Evolutionary conservation across 2,329 filamentous ascomycete species (phyloP), one percentile per base, ranked within the genome.

Genomic region (Phialemoniopsis sp.): DNA sequence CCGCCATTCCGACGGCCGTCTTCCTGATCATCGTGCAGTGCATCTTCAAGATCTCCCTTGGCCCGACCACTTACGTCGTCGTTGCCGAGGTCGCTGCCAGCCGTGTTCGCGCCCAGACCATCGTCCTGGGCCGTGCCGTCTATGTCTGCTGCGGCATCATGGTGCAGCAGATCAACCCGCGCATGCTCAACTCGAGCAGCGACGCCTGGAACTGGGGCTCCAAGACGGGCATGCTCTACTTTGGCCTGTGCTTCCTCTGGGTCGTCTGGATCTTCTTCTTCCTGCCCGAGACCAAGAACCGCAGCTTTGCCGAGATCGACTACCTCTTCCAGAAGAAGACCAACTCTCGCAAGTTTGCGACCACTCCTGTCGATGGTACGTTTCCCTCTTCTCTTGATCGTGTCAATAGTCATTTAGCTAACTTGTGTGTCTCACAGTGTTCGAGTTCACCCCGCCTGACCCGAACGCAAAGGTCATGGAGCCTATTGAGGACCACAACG

Each of bases 231-330:
- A 46, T 61, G 21, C 50, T 62, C 21, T 62, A 59, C 32, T 56
- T 55, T 4, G 55, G 55, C 4, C 52, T 69, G n/a, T 67, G 69
- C 46, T 52, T 65, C 14, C 35, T 63, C 9, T 66, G 66, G 43
- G 51, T 64, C 3, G 46, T 58, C 1, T 73, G 70, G 54, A 64
- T 67, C 13, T 67, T 55, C 44, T 67, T 66, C 51, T 66, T 58
- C 44, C 53, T 68, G 6, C 66, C 66, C 33, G 70, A 73, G 55
- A 68, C 68, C 1, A 64, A 59, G 33, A 64, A 66, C 12, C 60
- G 66, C 35, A 66, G 59, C 2, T 63, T 70, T 36, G 67, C 67
- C 40, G 70, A 74, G 51, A 62, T 74, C 15, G 70, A 73, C 44
- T 54, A 61, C n/a, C 48, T 75, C 42, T 73, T 74, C 50, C 59